These are phyloP conservation scores for Yamadazyma paraphyllophila DNA, from an alignment of 805 yeast species.

Conservation along the genomic window DNA sequence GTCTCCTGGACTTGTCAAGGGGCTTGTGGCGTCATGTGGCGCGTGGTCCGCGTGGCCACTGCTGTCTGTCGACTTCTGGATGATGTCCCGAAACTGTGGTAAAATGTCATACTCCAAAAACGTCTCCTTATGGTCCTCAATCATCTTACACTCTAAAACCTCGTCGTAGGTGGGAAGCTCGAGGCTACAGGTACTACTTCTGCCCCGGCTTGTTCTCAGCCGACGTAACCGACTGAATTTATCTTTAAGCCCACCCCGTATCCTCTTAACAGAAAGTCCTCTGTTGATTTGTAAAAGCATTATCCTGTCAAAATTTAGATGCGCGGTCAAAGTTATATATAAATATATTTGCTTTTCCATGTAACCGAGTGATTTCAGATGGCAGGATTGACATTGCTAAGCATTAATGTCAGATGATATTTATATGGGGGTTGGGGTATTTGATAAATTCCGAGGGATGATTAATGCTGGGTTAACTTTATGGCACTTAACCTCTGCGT, in stretches of 20 bases:
- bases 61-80: too few relatives aligned
- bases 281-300: slow-evolving; percentile 1
- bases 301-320: neutral
- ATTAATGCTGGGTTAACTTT: too few relatives aligned
- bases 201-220: too few relatives aligned
- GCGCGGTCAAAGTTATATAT: neutral
- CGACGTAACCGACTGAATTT: neutral
- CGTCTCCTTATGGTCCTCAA: neutral
- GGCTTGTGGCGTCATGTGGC: too few relatives aligned
- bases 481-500: too few relatives aligned
- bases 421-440: too few relatives aligned
- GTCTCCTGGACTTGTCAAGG: too few relatives aligned
- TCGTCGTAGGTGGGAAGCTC: slow-evolving; percentile 8
- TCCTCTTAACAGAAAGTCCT: too few relatives aligned
- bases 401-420: neutral
- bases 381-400: neutral
- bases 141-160: slow-evolving; percentile 1
- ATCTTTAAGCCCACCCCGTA: neutral
- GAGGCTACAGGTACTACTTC: neutral
- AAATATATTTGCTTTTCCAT: neutral
- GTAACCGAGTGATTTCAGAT: neutral
- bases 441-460: neutral
- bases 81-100: slow-evolving; percentile 6
- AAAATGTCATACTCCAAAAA: slow-evolving; percentile 1
- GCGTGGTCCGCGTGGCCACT: too few relatives aligned